Conservation (phyloP, 2,329 filamentous ascomycete species). For the Fusarium papillatum region DNA sequence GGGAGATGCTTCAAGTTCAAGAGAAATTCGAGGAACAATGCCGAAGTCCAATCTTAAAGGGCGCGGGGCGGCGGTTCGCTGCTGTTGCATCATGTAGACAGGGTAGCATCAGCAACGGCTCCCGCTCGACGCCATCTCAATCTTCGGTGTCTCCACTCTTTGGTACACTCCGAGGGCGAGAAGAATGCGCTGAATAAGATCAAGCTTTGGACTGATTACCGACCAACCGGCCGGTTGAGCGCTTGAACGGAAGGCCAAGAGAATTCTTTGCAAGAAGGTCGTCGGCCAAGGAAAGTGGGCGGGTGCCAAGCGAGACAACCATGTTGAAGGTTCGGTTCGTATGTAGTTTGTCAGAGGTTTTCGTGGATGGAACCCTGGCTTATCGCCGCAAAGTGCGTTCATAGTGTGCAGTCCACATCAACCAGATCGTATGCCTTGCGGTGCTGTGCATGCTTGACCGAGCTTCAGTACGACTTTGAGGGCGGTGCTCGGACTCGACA, state of each 20-base stretch:
- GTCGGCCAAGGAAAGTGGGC: conserved; percentile 6
- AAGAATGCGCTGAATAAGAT: conserved; percentile 3
- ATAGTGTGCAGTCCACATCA: conserved; percentile 11
- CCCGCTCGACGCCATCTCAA: conserved; percentile 30
- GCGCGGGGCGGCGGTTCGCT: conserved; percentile 29
- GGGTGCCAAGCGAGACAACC: not conserved
- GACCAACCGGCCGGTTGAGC: conserved; percentile 32
- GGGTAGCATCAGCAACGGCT: conserved; percentile 36
- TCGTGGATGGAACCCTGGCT: not conserved
- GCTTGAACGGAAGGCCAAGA: conserved; percentile 23
- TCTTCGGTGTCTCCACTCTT: conserved; percentile 25
- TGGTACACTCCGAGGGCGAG: not conserved
- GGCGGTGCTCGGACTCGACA: conserved; percentile 10
- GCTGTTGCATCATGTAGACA: conserved; percentile 32
- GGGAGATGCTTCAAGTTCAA: conserved; percentile 25
- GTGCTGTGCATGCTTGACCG: conserved; percentile 20
- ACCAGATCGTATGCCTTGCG: conserved; percentile 9
- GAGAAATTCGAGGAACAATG: conserved; percentile 13
- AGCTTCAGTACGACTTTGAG: conserved; percentile 7
- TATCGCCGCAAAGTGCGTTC: not conserved
- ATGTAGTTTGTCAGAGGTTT: not conserved
- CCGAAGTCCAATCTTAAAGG: conserved; percentile 30
- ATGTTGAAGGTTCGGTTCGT: not conserved
- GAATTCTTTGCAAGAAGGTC: conserved; percentile 9
- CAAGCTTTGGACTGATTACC: conserved; percentile 13